Evolutionary conservation across 1,139 yeast species (phyloP).

Genomic region (Sporopachydermia cereana): DNA sequence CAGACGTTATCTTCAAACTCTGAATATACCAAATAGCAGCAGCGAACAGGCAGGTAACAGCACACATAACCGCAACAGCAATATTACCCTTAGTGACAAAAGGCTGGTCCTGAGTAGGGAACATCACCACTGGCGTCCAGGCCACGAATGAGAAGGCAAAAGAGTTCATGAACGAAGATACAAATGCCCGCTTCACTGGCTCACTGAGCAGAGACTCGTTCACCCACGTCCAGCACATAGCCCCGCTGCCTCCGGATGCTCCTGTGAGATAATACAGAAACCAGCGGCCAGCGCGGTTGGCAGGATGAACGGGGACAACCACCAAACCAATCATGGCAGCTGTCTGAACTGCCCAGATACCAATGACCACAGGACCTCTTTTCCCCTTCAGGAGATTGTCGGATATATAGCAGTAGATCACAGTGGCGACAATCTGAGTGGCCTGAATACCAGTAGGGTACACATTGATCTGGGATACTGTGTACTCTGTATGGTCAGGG

Average conservation of each 20-base stretch:
- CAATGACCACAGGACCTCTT: conserved; percentile 15
- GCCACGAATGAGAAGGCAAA: conserved; percentile 13
- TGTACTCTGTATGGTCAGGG: conserved; percentile 12
- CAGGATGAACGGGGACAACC: conserved; percentile 17
- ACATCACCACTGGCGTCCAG: conserved; percentile 14
- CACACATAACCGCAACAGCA: conserved; percentile 10
- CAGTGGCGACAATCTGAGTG: conserved; percentile 18
- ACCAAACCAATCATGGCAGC: conserved; percentile 12
- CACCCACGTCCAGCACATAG: conserved; percentile 19
- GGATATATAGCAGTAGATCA: conserved; percentile 18
- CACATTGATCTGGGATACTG: conserved; percentile 23
- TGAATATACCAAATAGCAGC: conserved; percentile 12
- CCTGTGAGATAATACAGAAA: conserved; percentile 18
- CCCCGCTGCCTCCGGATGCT: conserved; percentile 17
- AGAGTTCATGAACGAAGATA: conserved; percentile 16
- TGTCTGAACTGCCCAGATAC: conserved; percentile 10
- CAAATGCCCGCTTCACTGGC: conserved; percentile 16
- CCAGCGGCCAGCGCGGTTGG: conserved; percentile 17
- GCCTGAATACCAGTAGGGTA: conserved; percentile 26
- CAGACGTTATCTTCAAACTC: conserved; percentile 8
- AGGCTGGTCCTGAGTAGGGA: conserved; percentile 14
- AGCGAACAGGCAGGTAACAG: conserved; percentile 8
- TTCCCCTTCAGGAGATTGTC: conserved; percentile 17
- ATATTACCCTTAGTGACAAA: conserved; percentile 13
- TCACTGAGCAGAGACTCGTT: conserved; percentile 17